Evolutionary conservation across 176 grass and related monocot species (phyloP), one percentile per base, ranked within the genome.

Genomic region (Miscanthus lutarioriparius): DNA sequence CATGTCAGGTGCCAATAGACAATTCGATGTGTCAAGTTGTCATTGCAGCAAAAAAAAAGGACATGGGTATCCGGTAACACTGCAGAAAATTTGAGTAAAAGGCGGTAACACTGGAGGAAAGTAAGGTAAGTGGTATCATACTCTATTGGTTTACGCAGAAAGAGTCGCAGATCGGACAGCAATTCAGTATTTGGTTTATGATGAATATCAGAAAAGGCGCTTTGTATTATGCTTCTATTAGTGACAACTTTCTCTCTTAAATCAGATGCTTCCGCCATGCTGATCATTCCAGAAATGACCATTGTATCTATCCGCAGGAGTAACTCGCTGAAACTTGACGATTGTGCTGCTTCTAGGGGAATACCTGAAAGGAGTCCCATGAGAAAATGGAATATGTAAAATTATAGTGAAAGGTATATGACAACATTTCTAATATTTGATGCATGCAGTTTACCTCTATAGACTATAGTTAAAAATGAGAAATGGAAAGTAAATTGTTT

Each of bases 261-360:
- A 51, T 86, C 49, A 82, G 78, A 93, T 66, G 91, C 85, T 82
- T 90, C 88, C 8, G 8, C 6, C 28, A 17, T 86, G 80, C 39
- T 61, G 33, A 90, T 73, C 78, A 66, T 85, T 70, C 85, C 85
- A 11, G 88, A 80, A 76, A 93, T 43, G 54, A 78, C 74, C 85
- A 90, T 79, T 76, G 85, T 70, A 80, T 93, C 91, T 76, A 90
- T 88, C 43, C 73, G 74, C 49, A 90, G 68, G 72, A 90, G 82
- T 51, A 88, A 80, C 67, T 88, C 88, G 40, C 44, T 79, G 48
- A 90, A 85, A 79, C 47, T 92, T 68, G 64, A 56, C 39, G 76
- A 37, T 53, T 71, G 36, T 76, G 74, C 1, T 45, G 19, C 33
- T 75, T 64, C 56, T 47, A n/a, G 28, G 48, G 38, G 35, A 80